phyloP scores from a whole-genome alignment of 176 grass and related monocot species.

The Triticum timopheevii region DNA sequence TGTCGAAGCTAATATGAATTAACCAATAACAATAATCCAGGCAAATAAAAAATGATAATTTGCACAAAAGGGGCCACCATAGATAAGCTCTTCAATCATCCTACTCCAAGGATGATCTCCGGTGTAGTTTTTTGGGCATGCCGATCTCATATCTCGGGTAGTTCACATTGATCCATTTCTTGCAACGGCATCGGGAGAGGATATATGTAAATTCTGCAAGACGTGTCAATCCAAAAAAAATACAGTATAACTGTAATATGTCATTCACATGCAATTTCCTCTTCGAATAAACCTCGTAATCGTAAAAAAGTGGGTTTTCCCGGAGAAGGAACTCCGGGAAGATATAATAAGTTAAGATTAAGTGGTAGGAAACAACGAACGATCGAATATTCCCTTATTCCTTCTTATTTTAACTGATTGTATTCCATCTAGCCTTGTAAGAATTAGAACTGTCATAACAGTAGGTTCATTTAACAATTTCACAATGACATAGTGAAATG shows the following conservation, averaged over 20 bases:
- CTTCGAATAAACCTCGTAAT: too few species aligned
- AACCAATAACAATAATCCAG: too few species aligned
- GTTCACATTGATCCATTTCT: neutral
- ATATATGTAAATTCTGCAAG: neutral
- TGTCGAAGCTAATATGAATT: too few species aligned
- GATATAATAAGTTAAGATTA: too few species aligned
- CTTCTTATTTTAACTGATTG: too few species aligned
- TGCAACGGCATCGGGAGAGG: neutral
- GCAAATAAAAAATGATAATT: neutral
- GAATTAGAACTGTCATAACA: neutral
- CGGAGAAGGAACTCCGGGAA: too few species aligned
- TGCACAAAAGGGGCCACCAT: neutral
- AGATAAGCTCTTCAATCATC: neutral
- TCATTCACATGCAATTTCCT: neutral
- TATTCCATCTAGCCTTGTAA: neutral
- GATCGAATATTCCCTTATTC: too few species aligned
- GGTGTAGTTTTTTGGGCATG: neutral
- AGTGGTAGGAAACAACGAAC: too few species aligned
- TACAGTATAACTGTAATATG: neutral
- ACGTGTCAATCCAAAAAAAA: neutral
- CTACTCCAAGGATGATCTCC: neutral
- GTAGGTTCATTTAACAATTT: neutral
- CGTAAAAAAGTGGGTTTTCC: too few species aligned
- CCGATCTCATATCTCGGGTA: neutral
- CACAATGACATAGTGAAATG: neutral